Percentiles rank a stretch among this genome's conserved stretches.
These are phyloP conservation scores for Glycine soja DNA, from an alignment of 306 rosid genomes.

Conservation along the genomic window DNA sequence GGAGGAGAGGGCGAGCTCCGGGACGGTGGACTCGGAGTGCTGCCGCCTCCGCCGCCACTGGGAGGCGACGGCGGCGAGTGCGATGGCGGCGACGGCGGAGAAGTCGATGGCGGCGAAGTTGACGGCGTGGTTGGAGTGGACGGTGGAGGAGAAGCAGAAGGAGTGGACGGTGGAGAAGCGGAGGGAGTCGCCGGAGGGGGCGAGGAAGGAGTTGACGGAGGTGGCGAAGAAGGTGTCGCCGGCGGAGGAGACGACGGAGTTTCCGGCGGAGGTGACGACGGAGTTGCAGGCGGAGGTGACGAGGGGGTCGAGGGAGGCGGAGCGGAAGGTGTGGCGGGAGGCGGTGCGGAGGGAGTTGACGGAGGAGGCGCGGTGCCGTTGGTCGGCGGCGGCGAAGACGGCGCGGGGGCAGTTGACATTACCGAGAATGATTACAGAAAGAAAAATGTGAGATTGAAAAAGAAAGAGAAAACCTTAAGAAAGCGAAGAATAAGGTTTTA, in stretches of 20 bases:
- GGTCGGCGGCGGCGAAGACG: slow-evolving; percentile 56
- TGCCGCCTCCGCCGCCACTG: too few species aligned
- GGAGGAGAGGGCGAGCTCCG: slow-evolving; percentile 58
- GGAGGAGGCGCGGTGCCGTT: slow-evolving; percentile 40
- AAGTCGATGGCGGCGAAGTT: background rate
- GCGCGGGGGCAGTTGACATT: slow-evolving; percentile 73
- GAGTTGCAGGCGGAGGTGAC: slow-evolving; percentile 49
- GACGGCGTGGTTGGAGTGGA: slow-evolving; percentile 30
- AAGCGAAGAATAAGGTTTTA: background rate
- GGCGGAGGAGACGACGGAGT: slow-evolving; percentile 61
- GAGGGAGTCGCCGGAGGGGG: slow-evolving; percentile 46
- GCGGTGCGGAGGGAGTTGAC: slow-evolving; percentile 37
- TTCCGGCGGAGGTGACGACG: slow-evolving; percentile 47
- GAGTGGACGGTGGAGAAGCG: slow-evolving; percentile 35
- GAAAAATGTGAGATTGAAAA: background rate
- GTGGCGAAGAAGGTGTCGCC: slow-evolving; percentile 2
- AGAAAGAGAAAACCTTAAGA: background rate
- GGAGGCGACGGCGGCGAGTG: background rate
- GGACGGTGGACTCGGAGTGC: slow-evolving; percentile 38
- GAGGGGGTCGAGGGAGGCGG: background rate
- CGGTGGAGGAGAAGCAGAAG: slow-evolving; percentile 48
- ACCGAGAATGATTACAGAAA: background rate
- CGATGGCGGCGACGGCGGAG: slow-evolving; percentile 41
- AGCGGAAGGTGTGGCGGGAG: slow-evolving; percentile 56
- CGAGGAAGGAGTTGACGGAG: slow-evolving; percentile 23